phyloP scores from a whole-genome alignment of 2,329 filamentous ascomycete species.

The Phialophora expanda region DNA sequence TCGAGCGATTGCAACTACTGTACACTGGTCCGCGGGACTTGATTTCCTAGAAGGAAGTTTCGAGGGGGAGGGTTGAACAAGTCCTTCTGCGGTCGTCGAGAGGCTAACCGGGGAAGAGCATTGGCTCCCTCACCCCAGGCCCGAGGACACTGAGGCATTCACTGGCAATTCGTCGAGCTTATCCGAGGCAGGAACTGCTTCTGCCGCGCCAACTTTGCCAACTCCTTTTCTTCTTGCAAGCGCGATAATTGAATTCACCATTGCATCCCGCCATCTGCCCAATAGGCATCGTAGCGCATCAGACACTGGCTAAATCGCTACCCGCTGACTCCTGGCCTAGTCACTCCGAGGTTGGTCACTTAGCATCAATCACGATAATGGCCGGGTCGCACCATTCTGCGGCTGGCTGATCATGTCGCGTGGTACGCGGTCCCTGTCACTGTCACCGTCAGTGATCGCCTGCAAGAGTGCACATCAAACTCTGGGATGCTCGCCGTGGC shows the following conservation, averaged over 20 bases:
- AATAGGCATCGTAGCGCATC: not conserved
- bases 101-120: conserved; percentile 4
- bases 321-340: not conserved
- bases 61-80: not conserved
- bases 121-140: not conserved
- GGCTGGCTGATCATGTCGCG: not conserved
- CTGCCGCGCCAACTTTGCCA: not conserved
- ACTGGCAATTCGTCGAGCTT: not conserved
- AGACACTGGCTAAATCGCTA: not conserved
- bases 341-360: not conserved
- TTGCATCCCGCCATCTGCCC: not conserved
- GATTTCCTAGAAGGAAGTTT: conserved; percentile 2
- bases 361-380: not conserved
- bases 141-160: not conserved
- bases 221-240: not conserved
- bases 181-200: not conserved
- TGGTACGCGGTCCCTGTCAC: not conserved
- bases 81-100: not conserved
- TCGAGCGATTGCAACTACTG: not conserved
- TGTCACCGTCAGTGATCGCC: not conserved
- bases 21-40: conserved; percentile 2
- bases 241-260: conserved; percentile 1
- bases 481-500: not conserved
- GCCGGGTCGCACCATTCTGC: not conserved
- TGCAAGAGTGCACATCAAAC: not conserved